These are phyloP conservation scores for Globisporangium megalacanthum DNA, from an alignment of 352 stramenopile genomes.

Conservation along the genomic window DNA sequence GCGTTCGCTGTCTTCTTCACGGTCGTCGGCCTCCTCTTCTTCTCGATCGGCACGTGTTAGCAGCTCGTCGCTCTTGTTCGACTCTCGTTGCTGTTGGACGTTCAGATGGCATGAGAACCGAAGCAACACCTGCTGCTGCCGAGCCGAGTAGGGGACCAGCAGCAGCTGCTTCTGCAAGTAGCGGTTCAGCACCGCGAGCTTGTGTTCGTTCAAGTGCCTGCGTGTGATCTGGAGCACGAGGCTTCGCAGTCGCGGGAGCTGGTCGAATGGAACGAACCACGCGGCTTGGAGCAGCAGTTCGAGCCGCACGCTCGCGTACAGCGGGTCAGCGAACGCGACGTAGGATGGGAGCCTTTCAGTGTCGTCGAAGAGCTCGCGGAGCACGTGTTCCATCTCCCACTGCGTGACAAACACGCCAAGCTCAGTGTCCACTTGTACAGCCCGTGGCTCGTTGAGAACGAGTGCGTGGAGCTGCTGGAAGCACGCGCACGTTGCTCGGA, in stretches of 20 bases:
- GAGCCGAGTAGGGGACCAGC: slow-evolving; percentile 28
- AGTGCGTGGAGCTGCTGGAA: slow-evolving; percentile 39
- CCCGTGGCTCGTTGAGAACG: slow-evolving; percentile 12
- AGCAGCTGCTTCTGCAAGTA: slow-evolving; percentile 46
- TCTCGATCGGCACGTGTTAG: background rate
- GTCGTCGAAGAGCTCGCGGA: slow-evolving; percentile 27
- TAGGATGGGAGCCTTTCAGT: background rate
- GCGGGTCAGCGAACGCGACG: slow-evolving; percentile 11
- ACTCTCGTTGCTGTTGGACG: background rate
- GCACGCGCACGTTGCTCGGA: slow-evolving; percentile 29
- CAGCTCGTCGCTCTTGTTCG: no score
- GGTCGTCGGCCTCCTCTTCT: background rate
- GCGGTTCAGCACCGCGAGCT: slow-evolving; percentile 40
- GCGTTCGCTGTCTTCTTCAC: background rate
- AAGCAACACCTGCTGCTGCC: slow-evolving; percentile 37
- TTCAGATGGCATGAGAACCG: slow-evolving; percentile 18
- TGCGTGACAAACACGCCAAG: slow-evolving; percentile 47
- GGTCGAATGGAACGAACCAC: slow-evolving; percentile 64
- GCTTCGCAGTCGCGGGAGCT: slow-evolving; percentile 32
- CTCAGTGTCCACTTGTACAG: slow-evolving; percentile 2
- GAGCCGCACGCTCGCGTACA: slow-evolving; percentile 16
- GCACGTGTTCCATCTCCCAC: slow-evolving; percentile 43
- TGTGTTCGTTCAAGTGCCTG: slow-evolving; percentile 45
- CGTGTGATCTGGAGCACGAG: slow-evolving; percentile 53
- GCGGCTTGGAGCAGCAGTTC: slow-evolving; percentile 36